Evolutionary conservation across 108 stramenopile genomes (phyloP).

Genomic region (Stephanodiscus minutulus): DNA sequence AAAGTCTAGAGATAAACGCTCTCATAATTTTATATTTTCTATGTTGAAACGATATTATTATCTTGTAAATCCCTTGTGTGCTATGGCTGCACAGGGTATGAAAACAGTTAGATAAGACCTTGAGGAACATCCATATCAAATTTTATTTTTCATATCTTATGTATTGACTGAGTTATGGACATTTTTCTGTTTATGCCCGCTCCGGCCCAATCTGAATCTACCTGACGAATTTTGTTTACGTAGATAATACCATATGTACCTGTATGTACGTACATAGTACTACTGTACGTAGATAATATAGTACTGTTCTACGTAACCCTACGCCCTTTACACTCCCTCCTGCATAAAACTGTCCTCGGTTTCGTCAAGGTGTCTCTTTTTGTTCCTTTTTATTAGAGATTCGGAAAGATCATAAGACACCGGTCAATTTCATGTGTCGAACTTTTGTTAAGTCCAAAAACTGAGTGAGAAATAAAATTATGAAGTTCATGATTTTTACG

Average conservation of each 20-base stretch:
- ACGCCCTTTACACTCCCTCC: not conserved
- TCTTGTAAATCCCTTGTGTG: too few species aligned
- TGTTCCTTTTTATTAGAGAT: too few species aligned
- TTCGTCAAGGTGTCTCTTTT: not conserved
- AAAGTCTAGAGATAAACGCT: too few species aligned
- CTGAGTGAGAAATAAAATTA: too few species aligned
- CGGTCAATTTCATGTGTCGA: too few species aligned
- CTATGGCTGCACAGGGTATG: too few species aligned
- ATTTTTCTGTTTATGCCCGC: not conserved
- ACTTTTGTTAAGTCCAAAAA: too few species aligned
- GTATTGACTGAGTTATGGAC: constrained; percentile 1
- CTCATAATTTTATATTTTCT: too few species aligned
- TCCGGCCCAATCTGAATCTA: not conserved
- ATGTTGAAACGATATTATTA: too few species aligned
- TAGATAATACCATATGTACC: not conserved
- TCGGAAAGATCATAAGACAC: too few species aligned
- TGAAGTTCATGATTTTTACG: too few species aligned
- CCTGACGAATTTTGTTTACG: not conserved
- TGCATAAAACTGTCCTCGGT: not conserved
- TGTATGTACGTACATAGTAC: not conserved
- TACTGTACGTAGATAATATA: not conserved
- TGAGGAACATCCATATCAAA: not conserved
- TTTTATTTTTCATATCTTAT: not conserved
- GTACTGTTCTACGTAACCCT: not conserved
- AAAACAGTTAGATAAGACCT: not conserved